A percentile compares a stretch with the other conserved stretches of the same genome.
These are phyloP conservation scores for Mycena haematopus DNA, from an alignment of 768 basidiomycete species.

Conservation along the genomic window DNA sequence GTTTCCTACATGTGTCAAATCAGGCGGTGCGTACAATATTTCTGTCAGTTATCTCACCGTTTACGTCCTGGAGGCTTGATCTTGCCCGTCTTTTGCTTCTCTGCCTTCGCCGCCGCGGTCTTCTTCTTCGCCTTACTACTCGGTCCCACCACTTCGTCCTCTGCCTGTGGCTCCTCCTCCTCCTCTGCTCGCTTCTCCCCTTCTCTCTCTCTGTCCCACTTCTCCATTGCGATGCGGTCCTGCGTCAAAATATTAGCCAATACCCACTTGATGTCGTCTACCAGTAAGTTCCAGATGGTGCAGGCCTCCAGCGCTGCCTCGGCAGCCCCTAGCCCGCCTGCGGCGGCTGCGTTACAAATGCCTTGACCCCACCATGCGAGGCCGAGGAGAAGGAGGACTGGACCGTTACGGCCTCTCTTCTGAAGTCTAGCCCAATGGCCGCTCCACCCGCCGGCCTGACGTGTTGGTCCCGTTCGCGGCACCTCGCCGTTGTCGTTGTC, in stretches of 20 bases:
- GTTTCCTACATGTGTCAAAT: too few species aligned
- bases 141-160: neutral
- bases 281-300: neutral
- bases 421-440: neutral
- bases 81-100: neutral
- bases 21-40: too few species aligned
- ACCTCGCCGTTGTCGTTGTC: neutral
- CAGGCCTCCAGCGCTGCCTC: neutral
- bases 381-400: neutral
- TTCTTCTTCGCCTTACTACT: neutral
- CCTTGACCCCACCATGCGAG: conserved; percentile 7
- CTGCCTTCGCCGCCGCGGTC: neutral
- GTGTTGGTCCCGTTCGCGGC: neutral
- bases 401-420: neutral
- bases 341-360: neutral
- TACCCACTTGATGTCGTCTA: neutral
- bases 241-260: neutral
- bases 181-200: neutral
- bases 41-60: too few species aligned
- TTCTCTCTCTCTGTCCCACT: neutral
- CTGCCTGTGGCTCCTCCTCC: neutral
- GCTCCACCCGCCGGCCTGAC: too few species aligned
- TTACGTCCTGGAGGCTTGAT: too few species aligned
- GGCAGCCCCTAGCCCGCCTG: neutral
- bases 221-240: neutral